Evolutionary conservation across 2,329 filamentous ascomycete genomes (phyloP).

Genomic region (Trichothecium roseum): DNA sequence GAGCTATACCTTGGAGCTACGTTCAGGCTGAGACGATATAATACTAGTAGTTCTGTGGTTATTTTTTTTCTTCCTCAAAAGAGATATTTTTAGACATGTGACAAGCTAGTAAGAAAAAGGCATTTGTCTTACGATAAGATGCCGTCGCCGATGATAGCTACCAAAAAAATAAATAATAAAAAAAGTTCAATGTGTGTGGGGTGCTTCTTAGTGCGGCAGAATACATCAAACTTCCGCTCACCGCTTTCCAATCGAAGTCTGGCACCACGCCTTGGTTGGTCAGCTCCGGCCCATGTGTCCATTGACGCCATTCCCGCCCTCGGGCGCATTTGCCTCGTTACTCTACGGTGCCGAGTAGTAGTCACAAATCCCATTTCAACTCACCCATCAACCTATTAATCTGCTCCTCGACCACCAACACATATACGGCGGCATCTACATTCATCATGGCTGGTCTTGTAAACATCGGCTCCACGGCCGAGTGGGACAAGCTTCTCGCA

Average conservation of each 20-base stretch:
- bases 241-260: conserved; percentile 5
- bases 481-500: conserved; percentile 64
- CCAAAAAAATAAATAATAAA: not conserved
- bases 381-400: too few species aligned
- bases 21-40: conserved; percentile 22
- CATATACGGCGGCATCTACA: too few species aligned
- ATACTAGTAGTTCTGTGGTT: too few species aligned
- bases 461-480: conserved; percentile 52
- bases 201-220: conserved; percentile 4
- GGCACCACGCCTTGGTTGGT: conserved; percentile 9
- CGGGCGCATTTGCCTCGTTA: not conserved
- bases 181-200: conserved; percentile 4
- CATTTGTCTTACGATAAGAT: too few species aligned
- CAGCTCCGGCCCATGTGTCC: conserved; percentile 6
- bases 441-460: conserved; percentile 35
- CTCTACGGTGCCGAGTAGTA: too few species aligned
- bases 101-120: too few species aligned
- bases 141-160: conserved; percentile 1
- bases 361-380: too few species aligned
- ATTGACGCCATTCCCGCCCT: not conserved
- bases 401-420: too few species aligned
- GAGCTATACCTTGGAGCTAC: conserved; percentile 18
- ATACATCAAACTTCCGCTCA: conserved; percentile 1
- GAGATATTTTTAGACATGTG: too few species aligned
- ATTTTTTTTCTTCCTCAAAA: too few species aligned